phyloP scores from a whole-genome alignment of 2,329 filamentous ascomycete species.

The Septoria petroselini region DNA sequence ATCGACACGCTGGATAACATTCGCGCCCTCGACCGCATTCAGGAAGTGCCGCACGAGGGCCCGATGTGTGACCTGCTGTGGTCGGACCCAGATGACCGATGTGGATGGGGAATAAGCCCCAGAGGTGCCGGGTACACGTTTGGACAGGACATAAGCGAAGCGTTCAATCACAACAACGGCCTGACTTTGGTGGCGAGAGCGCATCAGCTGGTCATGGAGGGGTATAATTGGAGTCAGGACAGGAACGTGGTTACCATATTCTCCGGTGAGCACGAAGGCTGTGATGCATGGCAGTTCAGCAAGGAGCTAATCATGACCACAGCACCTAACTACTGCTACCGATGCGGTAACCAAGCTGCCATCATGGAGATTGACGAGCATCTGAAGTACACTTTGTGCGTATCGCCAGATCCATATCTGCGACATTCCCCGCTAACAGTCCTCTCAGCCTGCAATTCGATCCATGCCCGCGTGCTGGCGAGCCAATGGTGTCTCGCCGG shows the following conservation, averaged over 20 bases:
- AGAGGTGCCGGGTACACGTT: constrained; percentile 66
- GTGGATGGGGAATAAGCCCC: constrained; percentile 65
- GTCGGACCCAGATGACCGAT: constrained; percentile 95
- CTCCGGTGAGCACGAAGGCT: constrained; percentile 60
- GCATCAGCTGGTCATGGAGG: constrained; percentile 98
- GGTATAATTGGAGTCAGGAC: constrained; percentile 99
- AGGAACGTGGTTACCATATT: constrained; percentile 98
- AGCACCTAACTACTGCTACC: constrained; percentile 81
- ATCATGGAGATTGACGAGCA: constrained; percentile 99
- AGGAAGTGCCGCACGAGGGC: constrained; percentile 96
- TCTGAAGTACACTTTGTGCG: constrained; percentile 98
- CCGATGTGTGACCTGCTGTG: constrained; percentile 97
- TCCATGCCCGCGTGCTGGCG: constrained; percentile 92
- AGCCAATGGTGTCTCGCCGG: constrained; percentile 93
- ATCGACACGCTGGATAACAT: constrained; percentile 97
- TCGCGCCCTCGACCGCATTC: constrained; percentile 87
- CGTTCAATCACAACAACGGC: constrained; percentile 98
- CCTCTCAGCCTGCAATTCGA: constrained; percentile 88
- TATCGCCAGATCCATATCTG: constrained; percentile 33
- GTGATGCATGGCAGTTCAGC: background rate
- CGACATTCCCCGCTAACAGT: background rate
- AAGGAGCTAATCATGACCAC: constrained; percentile 33
- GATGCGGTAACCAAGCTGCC: constrained; percentile 98
- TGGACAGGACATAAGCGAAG: constrained; percentile 92
- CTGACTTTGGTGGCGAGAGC: constrained; percentile 92